phyloP scores from a whole-genome alignment of 192 early-diverging fungal genomes.

The Coemansia interrupta region DNA sequence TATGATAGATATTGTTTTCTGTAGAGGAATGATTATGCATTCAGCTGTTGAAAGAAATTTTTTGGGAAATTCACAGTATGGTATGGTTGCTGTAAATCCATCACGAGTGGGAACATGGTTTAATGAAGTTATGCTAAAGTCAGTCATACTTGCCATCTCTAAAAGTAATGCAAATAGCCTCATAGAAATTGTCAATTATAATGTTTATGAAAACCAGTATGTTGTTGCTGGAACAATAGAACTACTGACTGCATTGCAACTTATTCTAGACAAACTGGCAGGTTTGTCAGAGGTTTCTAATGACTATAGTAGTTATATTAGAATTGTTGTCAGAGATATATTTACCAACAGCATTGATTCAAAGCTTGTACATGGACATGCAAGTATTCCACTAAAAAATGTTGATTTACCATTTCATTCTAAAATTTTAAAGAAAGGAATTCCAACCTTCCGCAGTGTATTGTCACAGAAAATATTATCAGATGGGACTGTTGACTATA shows the following conservation, averaged over 20 bases:
- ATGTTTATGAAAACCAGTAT: conserved; percentile 92
- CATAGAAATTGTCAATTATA: conserved; percentile 79
- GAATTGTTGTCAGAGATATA: no score
- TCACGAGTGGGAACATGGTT: conserved; percentile 72
- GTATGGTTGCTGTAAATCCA: conserved; percentile 92
- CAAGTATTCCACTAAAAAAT: no score
- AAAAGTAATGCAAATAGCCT: conserved; percentile 48
- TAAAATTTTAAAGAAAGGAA: conserved; percentile 73
- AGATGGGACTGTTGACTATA: conserved; percentile 62
- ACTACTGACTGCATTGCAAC: conserved; percentile 76
- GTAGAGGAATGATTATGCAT: no score
- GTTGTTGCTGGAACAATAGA: conserved; percentile 81
- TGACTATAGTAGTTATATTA: no score
- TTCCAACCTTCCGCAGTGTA: conserved; percentile 81
- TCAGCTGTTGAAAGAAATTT: conserved; percentile 74
- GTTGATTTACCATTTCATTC: conserved; percentile 95
- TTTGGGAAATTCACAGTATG: conserved; percentile 80
- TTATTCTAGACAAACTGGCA: conserved; percentile 80
- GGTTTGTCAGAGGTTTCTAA: conserved; percentile 2
- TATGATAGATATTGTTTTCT: no score
- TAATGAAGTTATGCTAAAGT: conserved; percentile 63
- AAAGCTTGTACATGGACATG: no score
- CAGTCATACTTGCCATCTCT: conserved; percentile 69
- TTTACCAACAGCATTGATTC: no score
- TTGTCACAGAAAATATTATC: conserved; percentile 68